Base-by-base conservation (phyloP, 495 filamentous ascomycete species). In the Monascus purpureus region DNA sequence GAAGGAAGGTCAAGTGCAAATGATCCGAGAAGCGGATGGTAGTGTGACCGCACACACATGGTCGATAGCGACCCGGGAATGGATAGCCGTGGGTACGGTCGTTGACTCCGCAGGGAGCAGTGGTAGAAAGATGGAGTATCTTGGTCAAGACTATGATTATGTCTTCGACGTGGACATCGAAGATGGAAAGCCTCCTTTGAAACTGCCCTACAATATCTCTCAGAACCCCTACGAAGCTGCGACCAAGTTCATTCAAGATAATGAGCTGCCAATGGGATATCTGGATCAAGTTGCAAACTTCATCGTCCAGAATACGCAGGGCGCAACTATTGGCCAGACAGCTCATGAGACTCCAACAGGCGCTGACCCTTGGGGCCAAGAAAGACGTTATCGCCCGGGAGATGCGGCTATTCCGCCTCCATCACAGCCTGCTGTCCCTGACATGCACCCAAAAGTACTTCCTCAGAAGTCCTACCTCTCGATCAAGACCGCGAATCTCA, bases 131-230 rank as follows among this genome's bases (percentile, higher is more conserved):
- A 75, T 67, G 8, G 59, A 77, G 25, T 81, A 87, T 47, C 52
- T 77, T 2, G 92, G 92, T 14, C 74, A 87, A 50, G 82, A 93
- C 34, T 99, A 92, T 49, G 92, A 99, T 44, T 95, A 82, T 50
- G 92, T 99, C 29, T 99, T 96, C 41, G 88, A 96, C 47, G 90
- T 99, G 16, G 92, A 95, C 45, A 88, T 96, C 36, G 81, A 94
- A 47, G 92, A 96, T 39, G 92, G 90, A 23, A 84, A 88, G 41
- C 92, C 92, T 17, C 74, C 90, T 2, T 67, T 96, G 19, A 96
- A 96, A 47, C 65, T 99, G 18, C 88, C 92, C 1, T 96, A 82
- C 50, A 95, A 99, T 49, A 65, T 81, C 24, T 81, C 79, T 4
- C 79, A 95, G 49, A 95, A 95, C 49, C 85, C 85, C 2, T 96